These are phyloP conservation scores for Cladophialophora yegresii DNA, from an alignment of 2,329 filamentous ascomycete genomes.

Conservation along the genomic window DNA sequence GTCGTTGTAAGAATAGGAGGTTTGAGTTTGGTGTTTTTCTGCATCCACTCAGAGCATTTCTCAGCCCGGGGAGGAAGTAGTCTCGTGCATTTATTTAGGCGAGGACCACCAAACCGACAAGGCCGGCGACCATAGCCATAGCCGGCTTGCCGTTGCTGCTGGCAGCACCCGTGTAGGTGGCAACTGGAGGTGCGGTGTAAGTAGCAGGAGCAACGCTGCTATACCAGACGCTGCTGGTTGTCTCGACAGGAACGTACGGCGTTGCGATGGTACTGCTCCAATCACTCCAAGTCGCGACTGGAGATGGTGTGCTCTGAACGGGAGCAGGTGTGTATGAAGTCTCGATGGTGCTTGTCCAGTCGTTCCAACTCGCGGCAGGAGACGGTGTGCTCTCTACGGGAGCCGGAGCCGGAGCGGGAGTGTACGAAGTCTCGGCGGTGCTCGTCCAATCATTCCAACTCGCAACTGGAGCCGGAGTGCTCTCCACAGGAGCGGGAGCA, in stretches of 20 bases:
- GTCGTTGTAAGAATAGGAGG: not conserved
- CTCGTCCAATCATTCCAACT: constrained; percentile 20
- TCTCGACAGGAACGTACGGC: not conserved
- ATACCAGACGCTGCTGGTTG: constrained; percentile 17
- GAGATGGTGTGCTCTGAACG: not conserved
- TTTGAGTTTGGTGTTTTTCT: not conserved
- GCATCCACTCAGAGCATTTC: not conserved
- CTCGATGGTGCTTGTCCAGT: constrained; percentile 10
- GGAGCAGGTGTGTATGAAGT: constrained; percentile 11
- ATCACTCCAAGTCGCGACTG: not conserved
- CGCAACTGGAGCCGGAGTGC: too few relatives aligned
- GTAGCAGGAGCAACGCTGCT: constrained; percentile 15
- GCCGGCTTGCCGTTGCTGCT: constrained; percentile 35
- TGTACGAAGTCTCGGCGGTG: too few relatives aligned
- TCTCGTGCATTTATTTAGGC: constrained; percentile 20
- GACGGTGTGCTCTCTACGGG: not conserved
- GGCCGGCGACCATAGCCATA: constrained; percentile 29
- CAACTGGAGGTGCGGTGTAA: constrained; percentile 19
- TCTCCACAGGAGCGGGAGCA: constrained; percentile 5
- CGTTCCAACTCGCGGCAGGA: constrained; percentile 9
- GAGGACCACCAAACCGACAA: constrained; percentile 31
- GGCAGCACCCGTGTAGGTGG: constrained; percentile 31
- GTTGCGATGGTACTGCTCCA: not conserved
- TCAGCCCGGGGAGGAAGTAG: not conserved
- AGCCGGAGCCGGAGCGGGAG: constrained; percentile 13